Percentiles rank a stretch among this genome's conserved stretches.
Evolutionary conservation across 441 rosid species (phyloP).

Genomic region (Viola pubescens): DNA sequence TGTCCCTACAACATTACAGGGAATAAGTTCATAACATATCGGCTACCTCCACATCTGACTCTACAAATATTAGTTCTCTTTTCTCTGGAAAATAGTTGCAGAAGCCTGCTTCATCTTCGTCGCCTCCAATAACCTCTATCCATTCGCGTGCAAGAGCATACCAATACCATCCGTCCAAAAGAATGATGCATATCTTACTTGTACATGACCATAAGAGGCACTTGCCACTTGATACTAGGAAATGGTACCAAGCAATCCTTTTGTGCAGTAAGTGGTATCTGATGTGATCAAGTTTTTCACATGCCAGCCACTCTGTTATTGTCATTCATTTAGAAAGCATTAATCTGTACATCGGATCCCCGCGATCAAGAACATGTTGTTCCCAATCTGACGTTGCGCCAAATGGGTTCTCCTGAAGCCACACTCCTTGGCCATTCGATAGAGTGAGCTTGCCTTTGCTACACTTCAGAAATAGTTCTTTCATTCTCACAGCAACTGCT

Average conservation of each 20-base stretch:
- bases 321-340: constrained; percentile 39
- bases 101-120: too few relatives aligned
- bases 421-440: constrained; percentile 21
- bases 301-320: background rate
- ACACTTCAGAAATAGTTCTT: constrained; percentile 41
- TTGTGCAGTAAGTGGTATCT: background rate
- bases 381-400: constrained; percentile 76
- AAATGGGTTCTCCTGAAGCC: constrained; percentile 69
- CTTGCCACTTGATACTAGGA: background rate
- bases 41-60: too few relatives aligned
- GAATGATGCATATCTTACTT: background rate
- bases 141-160: background rate
- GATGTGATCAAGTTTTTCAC: background rate
- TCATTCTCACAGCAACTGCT: constrained; percentile 56
- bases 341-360: constrained; percentile 55
- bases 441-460: constrained; percentile 41
- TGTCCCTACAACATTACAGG: too few relatives aligned
- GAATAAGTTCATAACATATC: too few relatives aligned
- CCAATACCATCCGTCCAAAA: background rate
- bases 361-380: constrained; percentile 48
- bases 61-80: too few relatives aligned
- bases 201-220: background rate
- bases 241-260: background rate
- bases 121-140: too few relatives aligned
- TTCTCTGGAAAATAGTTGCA: too few relatives aligned